Evolutionary conservation across 345 rosid species (phyloP), one percentile per base, ranked within the genome.

Genomic region (Eucalyptus grandis): DNA sequence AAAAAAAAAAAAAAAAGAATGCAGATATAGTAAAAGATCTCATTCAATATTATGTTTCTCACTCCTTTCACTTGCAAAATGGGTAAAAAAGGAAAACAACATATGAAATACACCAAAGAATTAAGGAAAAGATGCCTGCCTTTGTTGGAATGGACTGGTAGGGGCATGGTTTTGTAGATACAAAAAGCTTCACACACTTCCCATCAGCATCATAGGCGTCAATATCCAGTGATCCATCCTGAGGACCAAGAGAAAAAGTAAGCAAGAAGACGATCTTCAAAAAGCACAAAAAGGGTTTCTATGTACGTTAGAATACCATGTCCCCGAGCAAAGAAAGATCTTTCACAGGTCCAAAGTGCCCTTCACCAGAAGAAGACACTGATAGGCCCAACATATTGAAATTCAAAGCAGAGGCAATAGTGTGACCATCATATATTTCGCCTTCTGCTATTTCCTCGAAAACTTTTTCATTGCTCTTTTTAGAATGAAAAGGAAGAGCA

Each of bases 141-240:
- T 98, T 98, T 27, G 99, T 95, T 49, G 99, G 99, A 56, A 98
- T 94, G 62, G 99, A 98, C 67, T 93, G 98, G 91, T 93, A 93
- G 80, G 96, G 93, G 85, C 99, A 95, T 87, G 97, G 96, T 91
- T 98, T 96, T 89, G 98, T 91, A 87, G 99, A 96, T 87, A 98
- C 89, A 93, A 95, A 98, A 82, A 98, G 95, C 91, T 94, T 95
- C 96, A 96, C 93, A 92, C 97, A 94, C 87, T 94, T 95, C 26
- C 96, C 98, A 90, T 93, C 96, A 80, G 92, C 93, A 94, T 94
- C 94, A 93, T 93, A 91, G 43, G 99, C 97, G 87, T 92, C 95
- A 86, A 98, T 91, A 94, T 95, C 99, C 92, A 95, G 83, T 30
- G 99, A 98, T 91, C 99, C 99, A 95, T 97, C 98, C 99, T 98